These are phyloP conservation scores for Phytopythium ostracodes DNA, from an alignment of 352 stramenopile genomes.

Conservation along the genomic window DNA sequence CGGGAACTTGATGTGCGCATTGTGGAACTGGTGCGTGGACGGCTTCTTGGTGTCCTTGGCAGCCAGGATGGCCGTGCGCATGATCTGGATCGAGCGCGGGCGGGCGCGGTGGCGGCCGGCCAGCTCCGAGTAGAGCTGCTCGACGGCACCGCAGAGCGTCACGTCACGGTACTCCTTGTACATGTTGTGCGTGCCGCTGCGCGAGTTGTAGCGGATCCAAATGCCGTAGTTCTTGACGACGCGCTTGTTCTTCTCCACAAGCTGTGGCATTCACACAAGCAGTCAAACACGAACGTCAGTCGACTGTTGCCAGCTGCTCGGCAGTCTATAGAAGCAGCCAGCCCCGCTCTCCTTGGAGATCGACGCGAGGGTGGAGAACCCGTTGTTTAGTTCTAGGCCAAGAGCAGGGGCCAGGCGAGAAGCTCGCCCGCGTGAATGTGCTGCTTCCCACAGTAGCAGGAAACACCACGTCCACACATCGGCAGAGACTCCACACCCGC, in stretches of 20 bases:
- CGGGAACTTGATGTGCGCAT: constrained; percentile 98
- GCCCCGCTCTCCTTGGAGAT: neutral
- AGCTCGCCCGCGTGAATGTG: too few relatives aligned
- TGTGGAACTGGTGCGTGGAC: constrained; percentile 97
- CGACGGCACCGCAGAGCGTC: constrained; percentile 96
- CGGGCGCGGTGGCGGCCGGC: constrained; percentile 96
- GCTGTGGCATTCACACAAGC: constrained; percentile 36
- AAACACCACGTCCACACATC: too few relatives aligned
- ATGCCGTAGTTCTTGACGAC: constrained; percentile 99
- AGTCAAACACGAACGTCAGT: constrained; percentile 5
- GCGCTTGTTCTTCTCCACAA: constrained; percentile 97
- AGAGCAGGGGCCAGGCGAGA: neutral
- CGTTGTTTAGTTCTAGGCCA: constrained; percentile 1
- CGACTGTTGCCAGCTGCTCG: neutral
- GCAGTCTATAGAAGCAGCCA: neutral
- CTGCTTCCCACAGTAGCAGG: neutral
- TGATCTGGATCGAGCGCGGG: constrained; percentile 99
- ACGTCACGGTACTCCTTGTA: constrained; percentile 99
- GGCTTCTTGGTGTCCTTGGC: constrained; percentile 95
- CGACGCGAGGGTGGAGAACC: too few relatives aligned
- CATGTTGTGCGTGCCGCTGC: constrained; percentile 99
- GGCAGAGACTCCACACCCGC: neutral
- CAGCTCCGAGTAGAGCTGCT: constrained; percentile 99
- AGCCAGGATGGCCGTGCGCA: constrained; percentile 95
- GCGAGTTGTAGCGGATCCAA: constrained; percentile 99